Base-by-base conservation (phyloP, 352 stramenopile species). In the Globisporangium alternatum region DNA sequence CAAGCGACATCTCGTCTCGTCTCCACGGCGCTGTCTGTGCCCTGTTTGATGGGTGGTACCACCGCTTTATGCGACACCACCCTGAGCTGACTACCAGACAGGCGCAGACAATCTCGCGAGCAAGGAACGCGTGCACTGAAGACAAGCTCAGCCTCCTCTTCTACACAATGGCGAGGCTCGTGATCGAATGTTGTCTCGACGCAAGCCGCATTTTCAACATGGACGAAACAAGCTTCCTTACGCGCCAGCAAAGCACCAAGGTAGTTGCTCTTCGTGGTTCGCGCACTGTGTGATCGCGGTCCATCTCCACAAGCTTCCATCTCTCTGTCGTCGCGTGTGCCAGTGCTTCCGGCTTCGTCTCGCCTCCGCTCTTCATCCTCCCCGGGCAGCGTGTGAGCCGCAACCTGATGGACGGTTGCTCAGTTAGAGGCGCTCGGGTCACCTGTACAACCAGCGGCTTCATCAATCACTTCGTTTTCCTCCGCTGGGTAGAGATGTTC, bases 101-200 rank as follows among this genome's bases (percentile, higher is more conserved):
- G 45, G 45, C 45, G 8, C 45, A 52, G 45, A 52, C 45, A 52
- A 6, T 52, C 7, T 52, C n/a, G 45, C 21, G 45, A 52, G 45
- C n/a, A 52, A 52, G 45, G 45, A 52, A 52, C 45, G 45, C n/a
- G n/a, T 31, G n/a, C 21, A 30, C 21, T 52, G 9, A 52, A 52
- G 21, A 52, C n/a, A 52, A 30, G 3, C 45, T 52, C n/a, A 52
- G 5, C n/a, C n/a, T 52, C 45, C 21, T 52, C n/a, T 52, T 52
- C 45, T 52, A 52, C 45, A 52, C 45, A n/a, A 28, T 52, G 45
- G n/a, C 8, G 7, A 52, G 0, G 21, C 45, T 52, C 7, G 37
- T 43, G 37, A 43, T 51, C 44, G 19, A 28, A 28, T 51, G 7
- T 28, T 19, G 19, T 51, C 37, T 43, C 37, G 37, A 43, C 37